These are phyloP conservation scores for Hura crepitans DNA, from an alignment of 441 rosid genomes.

Conservation along the genomic window DNA sequence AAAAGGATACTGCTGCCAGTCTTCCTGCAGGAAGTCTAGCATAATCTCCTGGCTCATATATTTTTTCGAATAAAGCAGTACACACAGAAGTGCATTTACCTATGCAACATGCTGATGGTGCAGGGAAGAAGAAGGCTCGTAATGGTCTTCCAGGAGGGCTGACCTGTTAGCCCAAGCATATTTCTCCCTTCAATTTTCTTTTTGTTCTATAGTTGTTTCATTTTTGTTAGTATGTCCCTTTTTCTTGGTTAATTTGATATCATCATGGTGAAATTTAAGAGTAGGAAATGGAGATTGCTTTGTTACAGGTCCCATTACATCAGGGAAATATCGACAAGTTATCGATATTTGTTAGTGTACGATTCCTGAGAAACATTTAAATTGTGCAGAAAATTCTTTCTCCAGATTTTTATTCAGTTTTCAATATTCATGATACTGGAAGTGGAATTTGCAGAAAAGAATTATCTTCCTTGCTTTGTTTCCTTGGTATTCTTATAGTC, in stretches of 20 bases:
- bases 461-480: background rate
- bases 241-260: slow-evolving; percentile 26
- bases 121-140: slow-evolving; percentile 36
- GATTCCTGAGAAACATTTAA: slow-evolving; percentile 39
- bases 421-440: background rate
- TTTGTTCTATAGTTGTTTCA: slow-evolving; percentile 17
- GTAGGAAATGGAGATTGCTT: slow-evolving; percentile 48
- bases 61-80: slow-evolving; percentile 30
- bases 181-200: slow-evolving; percentile 24
- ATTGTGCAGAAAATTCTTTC: slow-evolving; percentile 53
- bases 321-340: slow-evolving; percentile 42
- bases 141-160: slow-evolving; percentile 33
- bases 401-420: background rate
- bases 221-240: slow-evolving; percentile 29
- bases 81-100: slow-evolving; percentile 24
- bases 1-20: slow-evolving; percentile 33
- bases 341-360: slow-evolving; percentile 40
- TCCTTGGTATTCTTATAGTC: background rate
- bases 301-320: slow-evolving; percentile 44
- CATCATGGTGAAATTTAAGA: slow-evolving; percentile 37
- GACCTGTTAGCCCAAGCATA: slow-evolving; percentile 28
- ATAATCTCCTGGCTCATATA: slow-evolving; percentile 30
- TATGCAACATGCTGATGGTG: slow-evolving; percentile 21
- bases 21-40: slow-evolving; percentile 35
- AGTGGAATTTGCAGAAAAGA: background rate